These are phyloP conservation scores for Cyberlindnera xishuangbannaensis DNA, from an alignment of 805 yeast species.

Conservation along the genomic window DNA sequence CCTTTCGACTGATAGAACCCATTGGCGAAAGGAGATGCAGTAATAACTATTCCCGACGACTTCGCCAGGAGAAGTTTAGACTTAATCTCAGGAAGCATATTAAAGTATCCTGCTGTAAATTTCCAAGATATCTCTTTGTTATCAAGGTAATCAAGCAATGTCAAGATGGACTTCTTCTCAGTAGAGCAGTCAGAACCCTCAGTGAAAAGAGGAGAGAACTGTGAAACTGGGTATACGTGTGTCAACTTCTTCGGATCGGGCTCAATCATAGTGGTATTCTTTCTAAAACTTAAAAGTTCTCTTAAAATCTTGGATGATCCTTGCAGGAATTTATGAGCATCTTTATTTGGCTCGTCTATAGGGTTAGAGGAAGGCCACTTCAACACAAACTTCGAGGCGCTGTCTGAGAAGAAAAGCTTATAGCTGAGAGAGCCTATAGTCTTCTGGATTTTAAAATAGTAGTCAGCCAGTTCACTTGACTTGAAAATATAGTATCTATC, in stretches of 20 bases:
- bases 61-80: slow-evolving; percentile 48
- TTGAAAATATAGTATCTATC: slow-evolving; percentile 82
- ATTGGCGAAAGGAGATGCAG: slow-evolving; percentile 92
- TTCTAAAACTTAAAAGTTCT: slow-evolving; percentile 49
- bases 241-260: slow-evolving; percentile 38
- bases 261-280: slow-evolving; percentile 15
- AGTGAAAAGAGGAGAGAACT: slow-evolving; percentile 74
- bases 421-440: slow-evolving; percentile 70
- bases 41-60: slow-evolving; percentile 66
- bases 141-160: slow-evolving; percentile 52
- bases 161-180: slow-evolving; percentile 66
- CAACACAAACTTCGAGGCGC: slow-evolving; percentile 46
- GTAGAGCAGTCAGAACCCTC: slow-evolving; percentile 67
- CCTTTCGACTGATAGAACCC: slow-evolving; percentile 88
- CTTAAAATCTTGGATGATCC: slow-evolving; percentile 52
- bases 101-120: slow-evolving; percentile 95
- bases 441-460: slow-evolving; percentile 65
- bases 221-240: slow-evolving; percentile 83
- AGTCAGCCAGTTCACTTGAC: slow-evolving; percentile 53
- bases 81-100: slow-evolving; percentile 74
- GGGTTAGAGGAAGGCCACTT: slow-evolving; percentile 70
- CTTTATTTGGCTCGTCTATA: slow-evolving; percentile 60
- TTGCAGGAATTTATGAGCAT: slow-evolving; percentile 43
- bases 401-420: slow-evolving; percentile 43
- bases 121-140: slow-evolving; percentile 62